Evolutionary conservation across 352 stramenopile species (phyloP).

Genomic region (Globisporangium abappressorium): DNA sequence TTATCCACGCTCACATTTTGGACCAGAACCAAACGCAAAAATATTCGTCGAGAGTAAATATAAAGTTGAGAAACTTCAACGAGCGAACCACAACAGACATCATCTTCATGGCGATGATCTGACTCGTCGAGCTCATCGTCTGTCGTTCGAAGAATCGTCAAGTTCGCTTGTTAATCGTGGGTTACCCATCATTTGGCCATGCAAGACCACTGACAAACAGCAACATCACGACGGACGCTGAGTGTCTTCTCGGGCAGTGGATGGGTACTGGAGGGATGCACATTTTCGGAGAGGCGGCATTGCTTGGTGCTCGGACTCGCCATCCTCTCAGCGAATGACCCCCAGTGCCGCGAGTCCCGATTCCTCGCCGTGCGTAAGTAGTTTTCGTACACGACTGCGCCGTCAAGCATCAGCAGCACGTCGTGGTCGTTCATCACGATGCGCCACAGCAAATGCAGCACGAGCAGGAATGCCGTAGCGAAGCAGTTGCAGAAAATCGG

Average conservation of each 20-base stretch:
- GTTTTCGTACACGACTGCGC: conserved; percentile 21
- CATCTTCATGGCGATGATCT: not conserved
- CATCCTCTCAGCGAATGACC: not conserved
- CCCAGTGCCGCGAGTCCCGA: not conserved
- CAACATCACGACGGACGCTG: not conserved
- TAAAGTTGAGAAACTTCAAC: not conserved
- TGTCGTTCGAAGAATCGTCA: not conserved
- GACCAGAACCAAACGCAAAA: not conserved
- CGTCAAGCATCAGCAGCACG: conserved; percentile 25
- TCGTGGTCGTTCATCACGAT: conserved; percentile 5
- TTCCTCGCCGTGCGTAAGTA: not conserved
- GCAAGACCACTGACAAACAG: not conserved
- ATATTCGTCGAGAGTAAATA: not conserved
- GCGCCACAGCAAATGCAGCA: conserved; percentile 22
- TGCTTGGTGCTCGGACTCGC: not conserved
- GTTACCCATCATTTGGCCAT: not conserved
- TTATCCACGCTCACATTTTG: not conserved
- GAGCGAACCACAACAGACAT: not conserved
- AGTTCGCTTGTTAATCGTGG: not conserved
- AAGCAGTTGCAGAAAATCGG: conserved; percentile 25
- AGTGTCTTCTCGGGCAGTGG: not conserved
- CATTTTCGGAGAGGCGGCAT: not conserved
- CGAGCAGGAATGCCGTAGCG: conserved; percentile 16
- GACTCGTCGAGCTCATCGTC: no score
- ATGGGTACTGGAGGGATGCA: not conserved